phyloP scores from a whole-genome alignment of 2,329 filamentous ascomycete species.

The Graphium sp. region DNA sequence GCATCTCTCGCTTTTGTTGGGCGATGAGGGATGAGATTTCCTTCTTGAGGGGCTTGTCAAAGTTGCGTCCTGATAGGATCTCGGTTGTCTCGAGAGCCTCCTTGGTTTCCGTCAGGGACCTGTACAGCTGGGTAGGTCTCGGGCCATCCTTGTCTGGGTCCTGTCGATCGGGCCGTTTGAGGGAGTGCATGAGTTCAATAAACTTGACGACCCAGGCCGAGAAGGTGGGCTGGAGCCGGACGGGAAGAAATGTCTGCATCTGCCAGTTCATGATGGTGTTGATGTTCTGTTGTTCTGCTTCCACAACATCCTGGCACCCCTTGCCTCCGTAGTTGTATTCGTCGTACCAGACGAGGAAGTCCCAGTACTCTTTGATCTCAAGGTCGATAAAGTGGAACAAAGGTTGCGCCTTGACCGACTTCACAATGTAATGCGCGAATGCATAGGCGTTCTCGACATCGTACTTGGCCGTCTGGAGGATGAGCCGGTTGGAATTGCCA shows the following conservation, averaged over 20 bases:
- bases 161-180: constrained; percentile 51
- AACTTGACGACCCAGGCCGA: constrained; percentile 90
- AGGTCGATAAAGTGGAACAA: constrained; percentile 95
- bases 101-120: constrained; percentile 39
- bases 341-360: constrained; percentile 97
- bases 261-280: constrained; percentile 99
- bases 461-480: constrained; percentile 89
- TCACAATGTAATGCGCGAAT: constrained; percentile 94
- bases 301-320: constrained; percentile 68
- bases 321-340: constrained; percentile 98
- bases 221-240: constrained; percentile 67
- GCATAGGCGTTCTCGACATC: constrained; percentile 95
- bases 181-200: constrained; percentile 78
- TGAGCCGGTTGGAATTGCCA: constrained; percentile 71
- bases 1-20: constrained; percentile 72
- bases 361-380: constrained; percentile 98
- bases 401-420: constrained; percentile 89
- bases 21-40: constrained; percentile 69
- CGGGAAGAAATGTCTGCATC: constrained; percentile 74
- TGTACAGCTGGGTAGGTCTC: constrained; percentile 39
- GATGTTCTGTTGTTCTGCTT: constrained; percentile 55
- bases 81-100: constrained; percentile 23
- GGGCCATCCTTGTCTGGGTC: constrained; percentile 18
- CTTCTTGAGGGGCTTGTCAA: constrained; percentile 81
- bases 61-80: constrained; percentile 61